Base-by-base conservation (phyloP, 2,329 filamentous ascomycete genomes). In the Paramyrothecium sp. region DNA sequence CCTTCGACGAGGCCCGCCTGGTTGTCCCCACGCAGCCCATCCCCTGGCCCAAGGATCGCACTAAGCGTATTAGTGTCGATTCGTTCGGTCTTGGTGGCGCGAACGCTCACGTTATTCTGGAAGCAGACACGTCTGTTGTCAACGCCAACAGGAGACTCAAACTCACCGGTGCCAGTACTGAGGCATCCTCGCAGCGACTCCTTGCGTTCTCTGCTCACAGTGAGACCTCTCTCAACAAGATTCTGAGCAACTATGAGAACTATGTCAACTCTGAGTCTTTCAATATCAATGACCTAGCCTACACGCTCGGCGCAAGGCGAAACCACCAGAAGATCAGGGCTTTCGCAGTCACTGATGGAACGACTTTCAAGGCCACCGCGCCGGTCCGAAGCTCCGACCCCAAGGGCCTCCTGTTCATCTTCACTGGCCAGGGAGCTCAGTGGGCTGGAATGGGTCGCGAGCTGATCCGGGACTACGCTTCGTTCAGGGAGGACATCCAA, bases 41-140 rank as follows among this genome's bases (percentile, higher is more conserved):
- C 0, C 60, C 61, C 7, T 71, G 61, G 60, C 69, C 69, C 0
- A 3, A 34, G 19, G 59, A 58, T 20, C 58, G 63, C 3, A 11
- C 17, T 2, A 57, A 64, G 13, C 58, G 69, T 10, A 62, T 68
- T 11, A 67, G 66, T 52, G 62, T 75, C 20, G 73, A 73, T 56
- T 67, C 61, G 8, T 75, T 72, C 56, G 71, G 73, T 2, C 71
- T 67, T 51, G 73, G 72, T 1, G 71, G 73, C 8, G 58, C 69
- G 8, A 75, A 75, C 54, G 70, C 65, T 3, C 71, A 74, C 50
- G 64, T 67, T 65, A 52, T 26, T 67, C 34, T 49, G 21, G 44
- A 48, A 7, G 20, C 21, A n/a, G 51, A n/a, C 3, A 41, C 10
- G n/a, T 53, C 51, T 53, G 13, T 7, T 20, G 5, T 10, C 30